These are phyloP conservation scores for Beta vulgaris DNA, from an alignment of 148 eudicot genomes.

Conservation along the genomic window DNA sequence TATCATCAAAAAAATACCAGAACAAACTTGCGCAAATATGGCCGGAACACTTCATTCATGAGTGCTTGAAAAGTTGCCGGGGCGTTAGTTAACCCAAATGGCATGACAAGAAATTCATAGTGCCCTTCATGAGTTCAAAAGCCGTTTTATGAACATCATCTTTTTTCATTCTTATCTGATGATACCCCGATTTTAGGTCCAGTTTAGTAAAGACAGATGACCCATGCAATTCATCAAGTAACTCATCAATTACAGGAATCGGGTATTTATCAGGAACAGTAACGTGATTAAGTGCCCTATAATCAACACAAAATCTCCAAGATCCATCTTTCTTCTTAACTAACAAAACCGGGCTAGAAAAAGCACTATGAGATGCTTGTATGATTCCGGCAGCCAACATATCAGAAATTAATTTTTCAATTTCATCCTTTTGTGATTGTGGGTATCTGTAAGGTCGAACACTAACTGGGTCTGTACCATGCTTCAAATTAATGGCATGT, in stretches of 20 bases:
- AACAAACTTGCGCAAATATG: too few species aligned
- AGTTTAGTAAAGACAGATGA: background rate
- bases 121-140: too few species aligned
- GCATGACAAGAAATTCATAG: too few species aligned
- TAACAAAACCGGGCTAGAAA: background rate
- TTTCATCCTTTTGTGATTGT: background rate
- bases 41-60: background rate
- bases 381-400: background rate
- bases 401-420: background rate
- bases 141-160: too few species aligned
- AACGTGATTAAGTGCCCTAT: too few species aligned
- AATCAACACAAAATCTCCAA: too few species aligned
- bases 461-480: background rate
- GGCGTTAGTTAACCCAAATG: background rate
- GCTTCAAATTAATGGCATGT: background rate
- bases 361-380: background rate
- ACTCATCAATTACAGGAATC: background rate
- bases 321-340: background rate
- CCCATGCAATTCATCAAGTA: background rate
- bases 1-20: conserved; percentile 8
- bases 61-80: background rate
- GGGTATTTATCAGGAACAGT: too few species aligned
- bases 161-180: too few species aligned
- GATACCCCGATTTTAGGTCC: too few species aligned
- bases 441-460: background rate